Conservation (phyloP, 768 basidiomycete genomes). For the Russula vinacea region DNA sequence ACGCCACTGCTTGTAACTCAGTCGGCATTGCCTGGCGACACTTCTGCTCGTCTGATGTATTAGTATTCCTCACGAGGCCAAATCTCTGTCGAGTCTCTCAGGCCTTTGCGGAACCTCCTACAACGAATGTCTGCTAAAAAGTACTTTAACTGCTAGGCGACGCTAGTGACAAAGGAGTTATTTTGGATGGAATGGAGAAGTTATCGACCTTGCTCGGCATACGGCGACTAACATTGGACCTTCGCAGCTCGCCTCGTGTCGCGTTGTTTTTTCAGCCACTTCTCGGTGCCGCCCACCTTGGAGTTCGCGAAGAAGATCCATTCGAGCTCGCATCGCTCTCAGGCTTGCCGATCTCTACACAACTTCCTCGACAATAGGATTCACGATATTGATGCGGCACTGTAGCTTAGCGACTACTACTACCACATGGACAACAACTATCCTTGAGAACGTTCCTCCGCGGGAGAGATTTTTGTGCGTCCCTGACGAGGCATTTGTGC, state of each 20-base stretch:
- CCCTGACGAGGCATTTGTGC: background rate
- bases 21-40: background rate
- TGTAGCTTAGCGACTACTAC: background rate
- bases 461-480: background rate
- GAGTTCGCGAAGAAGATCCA: too few species aligned
- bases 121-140: background rate
- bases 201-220: background rate
- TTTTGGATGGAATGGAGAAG: background rate
- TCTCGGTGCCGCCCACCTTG: background rate
- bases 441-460: background rate
- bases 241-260: background rate
- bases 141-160: background rate
- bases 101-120: background rate
- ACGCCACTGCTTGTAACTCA: background rate
- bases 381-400: background rate
- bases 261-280: background rate
- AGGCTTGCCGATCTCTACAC: constrained; percentile 2
- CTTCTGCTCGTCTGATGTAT: too few species aligned
- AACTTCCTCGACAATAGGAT: background rate
- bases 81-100: background rate
- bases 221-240: background rate
- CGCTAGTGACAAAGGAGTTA: background rate
- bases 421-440: background rate
- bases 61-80: background rate
- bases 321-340: background rate